A percentile compares a stretch with the other conserved stretches of the same genome.
phyloP scores from a whole-genome alignment of 2,329 filamentous ascomycete species.

The Pseudogymnoascus sp. region DNA sequence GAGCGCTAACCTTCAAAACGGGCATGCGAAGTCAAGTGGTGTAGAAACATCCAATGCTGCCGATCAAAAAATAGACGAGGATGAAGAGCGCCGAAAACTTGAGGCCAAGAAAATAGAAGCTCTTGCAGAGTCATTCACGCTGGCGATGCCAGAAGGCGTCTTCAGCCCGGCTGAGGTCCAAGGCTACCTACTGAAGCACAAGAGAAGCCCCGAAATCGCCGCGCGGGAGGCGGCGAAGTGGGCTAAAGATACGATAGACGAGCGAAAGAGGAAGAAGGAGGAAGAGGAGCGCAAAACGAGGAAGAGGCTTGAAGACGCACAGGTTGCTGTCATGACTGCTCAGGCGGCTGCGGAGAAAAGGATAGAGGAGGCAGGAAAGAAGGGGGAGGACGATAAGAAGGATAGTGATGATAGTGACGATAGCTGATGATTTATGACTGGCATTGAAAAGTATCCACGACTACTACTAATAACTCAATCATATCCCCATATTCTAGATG shows the following conservation, averaged over 20 bases:
- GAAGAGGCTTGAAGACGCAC: slow-evolving; percentile 15
- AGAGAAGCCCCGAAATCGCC: slow-evolving; percentile 48
- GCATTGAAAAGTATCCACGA: background rate
- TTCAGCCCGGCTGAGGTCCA: slow-evolving; percentile 58
- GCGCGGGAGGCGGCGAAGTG: slow-evolving; percentile 45
- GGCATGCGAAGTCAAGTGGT: slow-evolving; percentile 9
- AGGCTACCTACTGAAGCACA: slow-evolving; percentile 56
- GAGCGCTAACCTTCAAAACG: background rate
- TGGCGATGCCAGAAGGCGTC: slow-evolving; percentile 41
- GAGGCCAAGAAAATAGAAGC: slow-evolving; percentile 20
- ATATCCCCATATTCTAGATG: background rate
- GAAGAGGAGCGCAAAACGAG: slow-evolving; percentile 23
- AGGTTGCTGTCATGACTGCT: slow-evolving; percentile 10
- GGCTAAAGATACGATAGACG: slow-evolving; percentile 43
- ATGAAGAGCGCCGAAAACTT: background rate
- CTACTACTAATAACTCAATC: background rate
- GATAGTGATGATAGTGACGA: slow-evolving; percentile 6
- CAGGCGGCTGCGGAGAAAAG: slow-evolving; percentile 17
- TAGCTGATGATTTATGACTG: background rate
- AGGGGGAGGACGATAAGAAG: slow-evolving; percentile 15
- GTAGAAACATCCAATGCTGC: background rate
- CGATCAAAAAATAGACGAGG: slow-evolving; percentile 1
- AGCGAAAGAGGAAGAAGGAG: slow-evolving; percentile 34
- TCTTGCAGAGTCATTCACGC: slow-evolving; percentile 45
- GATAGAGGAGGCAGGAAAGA: slow-evolving; percentile 8